Percentiles rank a stretch among this genome's conserved stretches.
These are phyloP conservation scores for Geranium incanum DNA, from an alignment of 441 rosid species.

Conservation along the genomic window DNA sequence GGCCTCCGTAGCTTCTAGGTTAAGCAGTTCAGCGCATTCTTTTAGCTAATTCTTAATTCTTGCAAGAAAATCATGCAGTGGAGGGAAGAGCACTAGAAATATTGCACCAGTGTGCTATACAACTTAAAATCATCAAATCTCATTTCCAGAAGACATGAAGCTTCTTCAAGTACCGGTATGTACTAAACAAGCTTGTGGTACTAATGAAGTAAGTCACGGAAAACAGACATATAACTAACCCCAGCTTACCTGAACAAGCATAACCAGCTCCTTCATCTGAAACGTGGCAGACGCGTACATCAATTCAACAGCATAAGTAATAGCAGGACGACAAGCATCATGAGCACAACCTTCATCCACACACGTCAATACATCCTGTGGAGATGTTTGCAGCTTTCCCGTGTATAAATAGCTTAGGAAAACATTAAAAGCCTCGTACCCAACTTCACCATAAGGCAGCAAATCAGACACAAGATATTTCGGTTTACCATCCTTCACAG, in stretches of 20 bases:
- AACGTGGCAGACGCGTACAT: constrained; percentile 31
- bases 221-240: neutral
- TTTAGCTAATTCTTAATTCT: too few species aligned
- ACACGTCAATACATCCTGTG: constrained; percentile 27
- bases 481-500: constrained; percentile 18
- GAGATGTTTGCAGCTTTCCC: constrained; percentile 26
- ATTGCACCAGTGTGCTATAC: too few species aligned
- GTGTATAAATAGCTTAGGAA: constrained; percentile 30
- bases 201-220: neutral
- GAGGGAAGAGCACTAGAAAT: too few species aligned
- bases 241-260: constrained; percentile 28
- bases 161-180: too few species aligned
- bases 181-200: neutral
- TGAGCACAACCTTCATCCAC: constrained; percentile 23
- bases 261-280: constrained; percentile 29
- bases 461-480: constrained; percentile 23
- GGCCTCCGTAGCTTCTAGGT: too few species aligned
- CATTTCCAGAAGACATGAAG: too few species aligned
- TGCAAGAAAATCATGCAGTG: too few species aligned
- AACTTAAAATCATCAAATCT: too few species aligned
- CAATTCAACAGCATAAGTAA: constrained; percentile 30
- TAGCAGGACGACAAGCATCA: constrained; percentile 29
- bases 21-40: too few species aligned
- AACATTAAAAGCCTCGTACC: constrained; percentile 28
- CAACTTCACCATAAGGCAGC: constrained; percentile 27